These are phyloP conservation scores for Saccharomycopsis hybrid DNA, from an alignment of 1,139 yeast genomes.

Conservation along the genomic window DNA sequence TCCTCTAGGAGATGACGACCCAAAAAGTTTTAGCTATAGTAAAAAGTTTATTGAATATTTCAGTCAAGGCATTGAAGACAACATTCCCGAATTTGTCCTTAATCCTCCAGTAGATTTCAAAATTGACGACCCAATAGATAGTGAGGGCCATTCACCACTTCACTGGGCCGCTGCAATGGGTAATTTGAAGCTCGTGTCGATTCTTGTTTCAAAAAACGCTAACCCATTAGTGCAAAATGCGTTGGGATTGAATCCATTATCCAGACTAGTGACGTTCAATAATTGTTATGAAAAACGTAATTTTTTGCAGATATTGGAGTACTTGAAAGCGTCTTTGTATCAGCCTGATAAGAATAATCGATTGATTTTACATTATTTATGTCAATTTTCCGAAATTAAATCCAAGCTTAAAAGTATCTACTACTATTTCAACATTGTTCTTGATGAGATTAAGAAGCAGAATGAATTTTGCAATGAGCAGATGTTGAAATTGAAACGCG, in stretches of 20 bases:
- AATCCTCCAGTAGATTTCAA: slow-evolving; percentile 72
- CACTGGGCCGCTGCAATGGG: slow-evolving; percentile 99
- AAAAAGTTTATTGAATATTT: slow-evolving; percentile 54
- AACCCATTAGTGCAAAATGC: slow-evolving; percentile 68
- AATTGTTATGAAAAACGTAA: slow-evolving; percentile 78
- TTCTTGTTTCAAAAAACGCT: slow-evolving; percentile 57
- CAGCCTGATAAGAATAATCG: slow-evolving; percentile 69
- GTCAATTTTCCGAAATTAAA: slow-evolving; percentile 50
- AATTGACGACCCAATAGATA: slow-evolving; percentile 83
- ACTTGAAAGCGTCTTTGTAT: slow-evolving; percentile 62
- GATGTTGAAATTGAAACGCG: slow-evolving; percentile 16
- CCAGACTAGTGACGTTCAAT: slow-evolving; percentile 77
- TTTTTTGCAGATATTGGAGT: slow-evolving; percentile 63
- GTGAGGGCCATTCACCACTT: slow-evolving; percentile 91
- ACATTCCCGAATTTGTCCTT: slow-evolving; percentile 62
- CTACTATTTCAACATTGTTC: slow-evolving; percentile 36
- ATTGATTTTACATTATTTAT: slow-evolving; percentile 66
- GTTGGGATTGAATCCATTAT: slow-evolving; percentile 77
- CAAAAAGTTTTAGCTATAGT: slow-evolving; percentile 34
- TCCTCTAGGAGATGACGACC: too few species aligned
- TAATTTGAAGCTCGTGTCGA: slow-evolving; percentile 61
- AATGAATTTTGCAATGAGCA: slow-evolving; percentile 18
- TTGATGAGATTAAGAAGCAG: slow-evolving; percentile 32
- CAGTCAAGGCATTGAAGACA: slow-evolving; percentile 61
- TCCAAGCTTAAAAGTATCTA: slow-evolving; percentile 38